Evolutionary conservation across 2,329 filamentous ascomycete genomes (phyloP).

Genomic region (Phaeosphaeriaceae sp.): DNA sequence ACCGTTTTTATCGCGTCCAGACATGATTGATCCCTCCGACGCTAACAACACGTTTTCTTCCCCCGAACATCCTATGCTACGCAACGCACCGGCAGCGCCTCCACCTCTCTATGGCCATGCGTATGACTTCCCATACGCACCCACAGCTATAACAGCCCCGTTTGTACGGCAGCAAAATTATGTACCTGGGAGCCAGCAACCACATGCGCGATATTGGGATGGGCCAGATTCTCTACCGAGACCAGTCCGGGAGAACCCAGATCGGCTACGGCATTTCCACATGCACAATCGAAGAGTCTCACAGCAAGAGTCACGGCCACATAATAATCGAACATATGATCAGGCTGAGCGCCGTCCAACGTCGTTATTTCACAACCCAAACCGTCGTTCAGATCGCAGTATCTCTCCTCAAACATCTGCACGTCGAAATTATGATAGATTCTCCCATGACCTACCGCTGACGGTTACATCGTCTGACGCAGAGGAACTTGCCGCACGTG

Average conservation of each 20-base stretch:
- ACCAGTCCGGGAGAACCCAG: slow-evolving; percentile 6
- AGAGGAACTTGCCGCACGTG: slow-evolving; percentile 33
- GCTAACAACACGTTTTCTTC: slow-evolving; percentile 5
- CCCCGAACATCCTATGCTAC: slow-evolving; percentile 12
- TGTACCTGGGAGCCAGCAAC: slow-evolving; percentile 2
- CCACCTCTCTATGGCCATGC: slow-evolving; percentile 3
- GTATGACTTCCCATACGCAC: slow-evolving; percentile 4
- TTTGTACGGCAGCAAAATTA: slow-evolving; percentile 10
- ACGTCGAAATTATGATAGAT: slow-evolving; percentile 41
- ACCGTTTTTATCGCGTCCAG: slow-evolving; percentile 7
- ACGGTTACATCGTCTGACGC: slow-evolving; percentile 32
- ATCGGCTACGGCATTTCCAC: slow-evolving; percentile 18
- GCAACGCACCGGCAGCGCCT: slow-evolving; percentile 5
- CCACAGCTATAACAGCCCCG: slow-evolving; percentile 1
- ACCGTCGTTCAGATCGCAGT: slow-evolving; percentile 32
- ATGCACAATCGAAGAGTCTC: slow-evolving; percentile 18
- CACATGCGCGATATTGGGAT: slow-evolving; percentile 10
- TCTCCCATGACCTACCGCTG: slow-evolving; percentile 31
- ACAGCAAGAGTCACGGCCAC: slow-evolving; percentile 18
- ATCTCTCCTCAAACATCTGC: slow-evolving; percentile 37
- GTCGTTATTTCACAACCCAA: slow-evolving; percentile 15
- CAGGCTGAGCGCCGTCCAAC: slow-evolving; percentile 20
- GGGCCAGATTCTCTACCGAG: slow-evolving; percentile 8
- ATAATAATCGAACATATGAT: slow-evolving; percentile 11
- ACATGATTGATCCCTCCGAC: slow-evolving; percentile 8